phyloP scores from a whole-genome alignment of 257 asterid species.

The Petunia axillaris region DNA sequence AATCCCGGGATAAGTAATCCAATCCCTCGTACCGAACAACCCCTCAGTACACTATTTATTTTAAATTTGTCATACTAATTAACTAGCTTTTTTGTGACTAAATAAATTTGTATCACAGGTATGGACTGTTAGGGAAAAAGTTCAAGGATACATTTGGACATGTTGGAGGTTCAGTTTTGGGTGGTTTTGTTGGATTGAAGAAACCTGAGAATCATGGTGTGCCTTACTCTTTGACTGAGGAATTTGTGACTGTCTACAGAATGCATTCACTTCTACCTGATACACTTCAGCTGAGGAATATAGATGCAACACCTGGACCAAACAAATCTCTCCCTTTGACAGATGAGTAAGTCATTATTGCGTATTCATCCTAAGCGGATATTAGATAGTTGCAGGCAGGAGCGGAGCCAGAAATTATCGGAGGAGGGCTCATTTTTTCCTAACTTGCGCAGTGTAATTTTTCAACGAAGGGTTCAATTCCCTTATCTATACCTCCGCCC shows the following conservation, averaged over 20 bases:
- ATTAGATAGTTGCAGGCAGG: background rate
- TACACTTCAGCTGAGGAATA: constrained; percentile 45
- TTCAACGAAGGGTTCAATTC: too few species aligned
- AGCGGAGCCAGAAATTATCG: too few species aligned
- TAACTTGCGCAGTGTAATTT: too few species aligned
- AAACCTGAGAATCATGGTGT: constrained; percentile 56
- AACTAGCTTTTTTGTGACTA: background rate
- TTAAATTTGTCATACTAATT: background rate
- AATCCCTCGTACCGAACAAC: too few species aligned
- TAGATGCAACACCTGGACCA: constrained; percentile 47
- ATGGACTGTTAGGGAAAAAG: constrained; percentile 60
- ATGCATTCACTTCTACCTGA: constrained; percentile 69
- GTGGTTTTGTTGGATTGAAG: constrained; percentile 57
- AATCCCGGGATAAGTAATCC: too few species aligned
- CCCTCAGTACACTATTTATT: background rate
- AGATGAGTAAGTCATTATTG: constrained; percentile 35
- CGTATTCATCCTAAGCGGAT: background rate
- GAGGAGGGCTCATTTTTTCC: too few species aligned
- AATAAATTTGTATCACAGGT: constrained; percentile 34
- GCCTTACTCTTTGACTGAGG: constrained; percentile 65
- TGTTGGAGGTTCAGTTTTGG: constrained; percentile 38
- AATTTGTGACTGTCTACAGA: constrained; percentile 56
- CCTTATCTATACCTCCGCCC: too few species aligned
- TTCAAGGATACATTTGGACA: constrained; percentile 62
- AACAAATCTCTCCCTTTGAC: constrained; percentile 57